phyloP scores from a whole-genome alignment of 2,329 filamentous ascomycete genomes.

The Colletotrichum coccodes region DNA sequence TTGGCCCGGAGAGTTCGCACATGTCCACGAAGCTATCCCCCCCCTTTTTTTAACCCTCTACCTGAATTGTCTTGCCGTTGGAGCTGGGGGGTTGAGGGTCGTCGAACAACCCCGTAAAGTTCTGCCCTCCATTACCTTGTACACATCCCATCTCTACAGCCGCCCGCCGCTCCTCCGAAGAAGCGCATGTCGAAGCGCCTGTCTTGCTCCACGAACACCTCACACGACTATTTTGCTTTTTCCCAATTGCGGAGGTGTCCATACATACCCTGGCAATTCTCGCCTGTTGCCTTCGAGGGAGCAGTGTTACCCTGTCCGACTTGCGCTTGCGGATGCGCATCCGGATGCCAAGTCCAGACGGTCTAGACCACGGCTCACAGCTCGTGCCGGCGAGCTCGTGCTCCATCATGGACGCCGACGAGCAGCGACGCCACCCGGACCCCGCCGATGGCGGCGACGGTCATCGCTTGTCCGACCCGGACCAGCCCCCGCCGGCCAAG shows the following conservation, averaged over 20 bases:
- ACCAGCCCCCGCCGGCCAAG: constrained; percentile 19
- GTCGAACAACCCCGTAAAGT: not conserved
- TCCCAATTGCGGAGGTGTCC: not conserved
- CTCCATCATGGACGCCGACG: not conserved
- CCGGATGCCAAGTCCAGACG: not conserved
- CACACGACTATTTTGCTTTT: not conserved
- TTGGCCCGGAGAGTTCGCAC: not conserved
- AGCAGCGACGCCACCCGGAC: not conserved
- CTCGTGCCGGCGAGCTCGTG: not conserved
- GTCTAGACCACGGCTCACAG: not conserved
- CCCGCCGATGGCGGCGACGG: not conserved
- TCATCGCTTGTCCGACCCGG: constrained; percentile 11
- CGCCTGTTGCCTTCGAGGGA: not conserved
- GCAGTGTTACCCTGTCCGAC: not conserved
- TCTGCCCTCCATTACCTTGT: not conserved
- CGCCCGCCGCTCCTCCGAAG: not conserved
- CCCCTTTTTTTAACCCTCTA: not conserved
- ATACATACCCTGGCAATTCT: constrained; percentile 1
- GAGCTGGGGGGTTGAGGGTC: not conserved
- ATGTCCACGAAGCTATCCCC: not conserved
- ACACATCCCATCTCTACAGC: constrained; percentile 13
- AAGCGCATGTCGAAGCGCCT: constrained; percentile 31
- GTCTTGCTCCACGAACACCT: constrained; percentile 22
- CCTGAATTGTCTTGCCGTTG: not conserved
- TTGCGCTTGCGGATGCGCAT: not conserved